These are phyloP conservation scores for Lithocarpus polystachyus DNA, from an alignment of 306 rosid species.

Conservation along the genomic window DNA sequence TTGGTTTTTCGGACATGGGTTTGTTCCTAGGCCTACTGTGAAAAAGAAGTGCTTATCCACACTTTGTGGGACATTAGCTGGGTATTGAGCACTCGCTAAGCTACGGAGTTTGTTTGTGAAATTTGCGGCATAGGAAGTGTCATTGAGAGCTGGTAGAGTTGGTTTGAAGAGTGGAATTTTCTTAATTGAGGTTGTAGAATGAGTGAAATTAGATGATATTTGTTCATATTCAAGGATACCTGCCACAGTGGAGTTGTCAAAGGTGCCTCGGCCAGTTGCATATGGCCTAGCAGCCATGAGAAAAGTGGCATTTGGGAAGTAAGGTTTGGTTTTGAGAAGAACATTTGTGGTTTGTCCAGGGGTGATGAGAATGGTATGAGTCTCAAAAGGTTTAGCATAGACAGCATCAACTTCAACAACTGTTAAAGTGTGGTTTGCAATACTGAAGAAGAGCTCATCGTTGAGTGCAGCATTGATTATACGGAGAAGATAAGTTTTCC, in stretches of 20 bases:
- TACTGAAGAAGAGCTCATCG: constrained; percentile 18
- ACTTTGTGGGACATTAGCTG: not conserved
- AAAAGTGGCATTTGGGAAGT: constrained; percentile 16
- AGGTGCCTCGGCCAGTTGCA: constrained; percentile 1
- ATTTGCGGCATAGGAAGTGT: constrained; percentile 11
- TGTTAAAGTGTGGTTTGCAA: constrained; percentile 6
- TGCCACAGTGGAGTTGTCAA: not conserved
- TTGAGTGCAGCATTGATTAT: constrained; percentile 13
- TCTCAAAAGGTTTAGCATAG: constrained; percentile 10
- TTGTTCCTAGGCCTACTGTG: constrained; percentile 13
- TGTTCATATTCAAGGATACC: constrained; percentile 15
- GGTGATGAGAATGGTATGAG: constrained; percentile 8
- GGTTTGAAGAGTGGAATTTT: constrained; percentile 9
- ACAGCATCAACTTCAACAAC: constrained; percentile 6
- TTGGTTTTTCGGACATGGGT: constrained; percentile 8
- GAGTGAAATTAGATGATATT: not conserved
- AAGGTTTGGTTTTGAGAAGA: constrained; percentile 22
- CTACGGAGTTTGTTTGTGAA: constrained; percentile 7
- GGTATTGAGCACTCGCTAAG: constrained; percentile 16
- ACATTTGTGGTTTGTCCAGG: constrained; percentile 15
- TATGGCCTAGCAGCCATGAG: constrained; percentile 19
- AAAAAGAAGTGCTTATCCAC: constrained; percentile 16
- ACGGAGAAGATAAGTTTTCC: constrained; percentile 8
- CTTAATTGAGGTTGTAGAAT: not conserved
- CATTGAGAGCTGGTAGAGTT: constrained; percentile 4